phyloP scores from a whole-genome alignment of 495 filamentous ascomycete species.

The Ramalina intermedia region DNA sequence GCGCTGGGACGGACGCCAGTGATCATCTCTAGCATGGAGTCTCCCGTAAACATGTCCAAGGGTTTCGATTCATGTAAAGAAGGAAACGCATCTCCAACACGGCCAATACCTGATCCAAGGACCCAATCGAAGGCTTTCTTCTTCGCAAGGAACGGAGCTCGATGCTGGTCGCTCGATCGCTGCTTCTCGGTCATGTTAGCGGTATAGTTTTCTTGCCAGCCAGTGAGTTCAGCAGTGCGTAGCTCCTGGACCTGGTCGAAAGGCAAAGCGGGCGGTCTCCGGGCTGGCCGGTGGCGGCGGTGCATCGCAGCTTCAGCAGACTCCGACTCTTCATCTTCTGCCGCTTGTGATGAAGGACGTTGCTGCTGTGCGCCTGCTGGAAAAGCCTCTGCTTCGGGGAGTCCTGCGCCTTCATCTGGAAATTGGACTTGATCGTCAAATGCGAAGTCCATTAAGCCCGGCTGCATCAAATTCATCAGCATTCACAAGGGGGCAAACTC shows the following conservation, averaged over 20 bases:
- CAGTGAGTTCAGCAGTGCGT: slow-evolving; percentile 36
- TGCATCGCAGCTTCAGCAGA: slow-evolving; percentile 9
- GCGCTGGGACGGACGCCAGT: slow-evolving; percentile 16
- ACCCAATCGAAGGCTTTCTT: slow-evolving; percentile 42
- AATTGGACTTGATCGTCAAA: slow-evolving; percentile 17
- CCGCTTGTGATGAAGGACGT: slow-evolving; percentile 6
- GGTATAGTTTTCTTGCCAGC: slow-evolving; percentile 47
- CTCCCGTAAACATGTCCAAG: slow-evolving; percentile 40
- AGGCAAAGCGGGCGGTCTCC: slow-evolving; percentile 9
- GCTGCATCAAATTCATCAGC: slow-evolving; percentile 16
- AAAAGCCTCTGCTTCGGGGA: slow-evolving; percentile 21
- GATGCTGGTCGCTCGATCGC: slow-evolving; percentile 29
- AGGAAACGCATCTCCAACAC: slow-evolving; percentile 37
- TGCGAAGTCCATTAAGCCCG: slow-evolving; percentile 32
- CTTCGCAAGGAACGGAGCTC: slow-evolving; percentile 28
- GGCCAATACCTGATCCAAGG: slow-evolving; percentile 39
- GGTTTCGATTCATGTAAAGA: slow-evolving; percentile 25
- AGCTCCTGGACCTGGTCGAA: slow-evolving; percentile 33
- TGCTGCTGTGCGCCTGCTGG: slow-evolving; percentile 7
- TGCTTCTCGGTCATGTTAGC: slow-evolving; percentile 33
- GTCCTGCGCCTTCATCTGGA: slow-evolving; percentile 21
- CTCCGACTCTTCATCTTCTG: slow-evolving; percentile 13
- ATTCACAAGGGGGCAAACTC: neutral
- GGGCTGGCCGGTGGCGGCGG: slow-evolving; percentile 5
- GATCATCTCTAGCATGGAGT: slow-evolving; percentile 32